Percentiles rank a stretch among this genome's conserved stretches.
Conservation (phyloP, 1,284 basidiomycete species). For the Amylostereum chailletii region DNA sequence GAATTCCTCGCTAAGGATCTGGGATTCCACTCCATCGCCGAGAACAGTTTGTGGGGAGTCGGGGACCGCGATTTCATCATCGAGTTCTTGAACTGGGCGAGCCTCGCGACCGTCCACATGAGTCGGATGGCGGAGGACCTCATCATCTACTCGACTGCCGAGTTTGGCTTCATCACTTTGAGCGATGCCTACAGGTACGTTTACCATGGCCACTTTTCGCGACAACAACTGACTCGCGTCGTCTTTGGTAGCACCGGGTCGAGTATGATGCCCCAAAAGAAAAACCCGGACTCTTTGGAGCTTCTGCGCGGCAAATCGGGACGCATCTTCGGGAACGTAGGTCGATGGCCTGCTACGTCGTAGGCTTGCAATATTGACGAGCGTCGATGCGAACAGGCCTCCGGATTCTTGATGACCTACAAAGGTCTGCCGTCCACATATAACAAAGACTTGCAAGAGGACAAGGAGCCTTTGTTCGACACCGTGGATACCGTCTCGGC, state of each 20-base stretch:
- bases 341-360: constrained; percentile 14
- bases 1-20: constrained; percentile 84
- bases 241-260: constrained; percentile 74
- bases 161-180: constrained; percentile 91
- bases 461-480: constrained; percentile 97
- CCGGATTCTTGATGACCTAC: constrained; percentile 97
- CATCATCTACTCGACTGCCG: constrained; percentile 93
- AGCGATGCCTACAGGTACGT: constrained; percentile 91
- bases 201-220: neutral
- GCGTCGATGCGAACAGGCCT: constrained; percentile 51
- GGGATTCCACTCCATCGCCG: constrained; percentile 76
- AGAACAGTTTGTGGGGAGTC: constrained; percentile 94
- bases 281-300: constrained; percentile 96
- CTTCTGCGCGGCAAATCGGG: constrained; percentile 93
- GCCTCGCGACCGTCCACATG: constrained; percentile 87
- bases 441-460: constrained; percentile 98
- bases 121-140: constrained; percentile 94
- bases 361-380: neutral
- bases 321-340: constrained; percentile 85
- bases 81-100: constrained; percentile 96
- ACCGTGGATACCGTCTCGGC: constrained; percentile 87
- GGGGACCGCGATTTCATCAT: constrained; percentile 96
- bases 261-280: constrained; percentile 99
- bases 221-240: neutral
- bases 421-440: constrained; percentile 98